Evolutionary conservation across 305 asterid species (phyloP).

Genomic region (Solanum hybrid): DNA sequence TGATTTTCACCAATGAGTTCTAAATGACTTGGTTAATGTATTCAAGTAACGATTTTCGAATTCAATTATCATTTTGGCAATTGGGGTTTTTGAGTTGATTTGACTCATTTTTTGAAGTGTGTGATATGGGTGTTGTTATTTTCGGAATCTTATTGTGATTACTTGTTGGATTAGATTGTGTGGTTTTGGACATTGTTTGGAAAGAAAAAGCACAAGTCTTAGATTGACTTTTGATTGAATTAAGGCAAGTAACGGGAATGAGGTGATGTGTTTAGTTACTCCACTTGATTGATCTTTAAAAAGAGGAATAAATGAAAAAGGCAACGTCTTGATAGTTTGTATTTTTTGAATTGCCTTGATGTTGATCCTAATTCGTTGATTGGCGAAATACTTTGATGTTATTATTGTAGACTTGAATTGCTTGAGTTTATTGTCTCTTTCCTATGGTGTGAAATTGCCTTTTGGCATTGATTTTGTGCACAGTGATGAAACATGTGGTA

Average conservation of each 20-base stretch:
- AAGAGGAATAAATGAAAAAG: neutral
- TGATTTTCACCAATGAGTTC: neutral
- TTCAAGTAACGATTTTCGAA: neutral
- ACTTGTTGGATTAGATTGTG: neutral
- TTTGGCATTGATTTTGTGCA: neutral
- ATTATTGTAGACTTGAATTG: neutral
- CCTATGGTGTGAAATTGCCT: neutral
- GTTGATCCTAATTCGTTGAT: neutral
- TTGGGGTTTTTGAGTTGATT: neutral
- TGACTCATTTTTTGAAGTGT: neutral
- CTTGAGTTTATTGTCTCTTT: neutral
- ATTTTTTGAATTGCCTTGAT: neutral
- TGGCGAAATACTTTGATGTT: neutral
- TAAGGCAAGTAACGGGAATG: neutral
- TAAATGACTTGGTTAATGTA: neutral
- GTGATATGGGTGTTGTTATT: neutral
- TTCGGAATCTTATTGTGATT: neutral
- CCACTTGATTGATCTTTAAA: neutral
- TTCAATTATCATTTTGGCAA: neutral
- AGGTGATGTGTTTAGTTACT: neutral
- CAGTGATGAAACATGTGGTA: neutral
- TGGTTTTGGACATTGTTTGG: neutral
- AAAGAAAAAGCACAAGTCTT: neutral
- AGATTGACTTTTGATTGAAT: neutral
- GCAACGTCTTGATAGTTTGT: neutral